phyloP scores from a whole-genome alignment of 2,329 filamentous ascomycete species.

The Cordyceps javanica region DNA sequence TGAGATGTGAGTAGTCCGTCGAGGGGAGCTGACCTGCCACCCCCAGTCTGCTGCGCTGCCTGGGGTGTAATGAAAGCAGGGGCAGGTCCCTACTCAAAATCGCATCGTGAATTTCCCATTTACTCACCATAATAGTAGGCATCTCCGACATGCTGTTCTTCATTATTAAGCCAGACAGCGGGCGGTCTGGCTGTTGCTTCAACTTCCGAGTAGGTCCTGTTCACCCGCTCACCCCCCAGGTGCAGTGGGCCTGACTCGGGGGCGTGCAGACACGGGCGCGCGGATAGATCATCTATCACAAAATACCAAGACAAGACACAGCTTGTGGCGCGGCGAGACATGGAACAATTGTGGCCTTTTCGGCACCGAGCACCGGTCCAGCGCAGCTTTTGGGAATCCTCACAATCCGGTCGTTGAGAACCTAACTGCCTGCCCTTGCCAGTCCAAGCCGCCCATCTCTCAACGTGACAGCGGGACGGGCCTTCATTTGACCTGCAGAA shows the following conservation, averaged over 20 bases:
- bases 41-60: not conserved
- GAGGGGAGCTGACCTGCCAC: not conserved
- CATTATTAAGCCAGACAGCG: no score
- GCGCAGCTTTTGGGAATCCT: not conserved
- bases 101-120: not conserved
- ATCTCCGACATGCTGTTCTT: not conserved
- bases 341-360: not conserved
- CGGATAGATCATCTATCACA: slow-evolving; percentile 26
- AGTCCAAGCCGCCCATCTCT: not conserved
- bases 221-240: no score
- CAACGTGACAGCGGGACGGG: not conserved
- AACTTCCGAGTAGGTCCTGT: not conserved
- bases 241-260: not conserved
- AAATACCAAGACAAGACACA: slow-evolving; percentile 18
- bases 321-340: not conserved
- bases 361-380: not conserved
- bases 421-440: not conserved
- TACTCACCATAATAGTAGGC: not conserved
- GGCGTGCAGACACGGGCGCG: not conserved
- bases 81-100: not conserved
- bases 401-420: not conserved
- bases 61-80: not conserved
- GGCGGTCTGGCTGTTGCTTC: not conserved
- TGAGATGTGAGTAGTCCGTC: slow-evolving; percentile 3
- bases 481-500: not conserved